A percentile compares a stretch with the other conserved stretches of the same genome.
These are phyloP conservation scores for Meredithiella fracta DNA, from an alignment of 2,329 filamentous ascomycete species.

Conservation along the genomic window DNA sequence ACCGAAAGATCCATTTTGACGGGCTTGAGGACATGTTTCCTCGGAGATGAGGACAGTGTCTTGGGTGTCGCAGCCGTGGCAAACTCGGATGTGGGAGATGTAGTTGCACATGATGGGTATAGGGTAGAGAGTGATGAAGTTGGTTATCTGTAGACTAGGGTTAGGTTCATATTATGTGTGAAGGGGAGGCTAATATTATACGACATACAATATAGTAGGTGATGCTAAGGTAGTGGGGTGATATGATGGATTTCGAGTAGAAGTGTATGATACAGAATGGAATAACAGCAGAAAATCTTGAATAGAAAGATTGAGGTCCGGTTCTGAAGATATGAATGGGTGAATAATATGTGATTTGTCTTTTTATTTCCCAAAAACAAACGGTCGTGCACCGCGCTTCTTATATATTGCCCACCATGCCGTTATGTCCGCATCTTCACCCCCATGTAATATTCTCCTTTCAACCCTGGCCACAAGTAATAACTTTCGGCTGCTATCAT, in stretches of 20 bases:
- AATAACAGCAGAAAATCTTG: no score
- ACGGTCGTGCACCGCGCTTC: not conserved
- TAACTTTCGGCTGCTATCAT: not conserved
- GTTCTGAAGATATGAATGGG: no score
- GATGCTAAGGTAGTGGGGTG: not conserved
- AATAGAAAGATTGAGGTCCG: no score
- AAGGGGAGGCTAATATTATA: not conserved
- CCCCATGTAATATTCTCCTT: conserved; percentile 1
- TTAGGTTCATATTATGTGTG: conserved; percentile 17
- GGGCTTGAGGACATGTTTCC: conserved; percentile 20
- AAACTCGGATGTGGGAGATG: conserved; percentile 23
- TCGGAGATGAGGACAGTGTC: conserved; percentile 26
- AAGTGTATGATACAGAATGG: no score
- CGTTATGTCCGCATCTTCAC: not conserved
- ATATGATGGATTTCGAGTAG: not conserved
- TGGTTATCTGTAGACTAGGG: not conserved
- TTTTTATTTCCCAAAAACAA: not conserved
- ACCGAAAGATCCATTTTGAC: conserved; percentile 22
- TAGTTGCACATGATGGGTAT: conserved; percentile 23
- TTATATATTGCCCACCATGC: not conserved
- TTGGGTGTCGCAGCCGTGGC: conserved; percentile 21
- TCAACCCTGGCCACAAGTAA: not conserved
- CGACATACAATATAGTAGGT: not conserved
- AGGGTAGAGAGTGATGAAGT: not conserved
- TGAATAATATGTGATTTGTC: no score